Evolutionary conservation across 345 rosid species (phyloP).

Genomic region (Theobroma cacao): DNA sequence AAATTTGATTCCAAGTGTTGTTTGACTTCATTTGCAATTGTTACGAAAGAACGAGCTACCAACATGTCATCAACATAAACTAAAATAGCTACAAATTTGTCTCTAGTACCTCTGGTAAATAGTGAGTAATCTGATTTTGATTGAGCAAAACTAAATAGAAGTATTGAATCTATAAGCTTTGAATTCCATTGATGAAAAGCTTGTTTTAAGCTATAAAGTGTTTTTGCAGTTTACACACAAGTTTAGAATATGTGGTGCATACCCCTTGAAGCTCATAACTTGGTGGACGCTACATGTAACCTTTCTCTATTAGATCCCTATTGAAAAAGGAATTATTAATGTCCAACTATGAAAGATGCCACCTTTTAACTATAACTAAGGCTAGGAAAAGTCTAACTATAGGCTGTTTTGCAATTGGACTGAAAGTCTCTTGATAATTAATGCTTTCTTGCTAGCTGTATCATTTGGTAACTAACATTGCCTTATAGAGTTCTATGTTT

Average conservation of each 20-base stretch:
- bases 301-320: neutral
- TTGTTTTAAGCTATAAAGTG: no score
- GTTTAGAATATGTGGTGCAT: no score
- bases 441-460: neutral
- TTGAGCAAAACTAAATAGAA: no score
- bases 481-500: neutral
- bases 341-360: neutral
- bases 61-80: no score
- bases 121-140: no score
- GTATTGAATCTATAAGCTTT: no score
- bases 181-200: no score
- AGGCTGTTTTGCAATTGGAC: neutral
- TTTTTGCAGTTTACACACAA: neutral
- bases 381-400: neutral
- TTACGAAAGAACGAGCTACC: no score
- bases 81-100: no score
- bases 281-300: neutral
- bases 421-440: neutral
- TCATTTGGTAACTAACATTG: neutral
- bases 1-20: no score
- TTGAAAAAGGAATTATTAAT: neutral
- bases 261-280: neutral
- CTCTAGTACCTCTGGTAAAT: no score
- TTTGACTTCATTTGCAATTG: no score
- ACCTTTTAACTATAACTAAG: neutral